phyloP scores from a whole-genome alignment of 108 stramenopile genomes.

The Hondaea fermentalgiana region DNA sequence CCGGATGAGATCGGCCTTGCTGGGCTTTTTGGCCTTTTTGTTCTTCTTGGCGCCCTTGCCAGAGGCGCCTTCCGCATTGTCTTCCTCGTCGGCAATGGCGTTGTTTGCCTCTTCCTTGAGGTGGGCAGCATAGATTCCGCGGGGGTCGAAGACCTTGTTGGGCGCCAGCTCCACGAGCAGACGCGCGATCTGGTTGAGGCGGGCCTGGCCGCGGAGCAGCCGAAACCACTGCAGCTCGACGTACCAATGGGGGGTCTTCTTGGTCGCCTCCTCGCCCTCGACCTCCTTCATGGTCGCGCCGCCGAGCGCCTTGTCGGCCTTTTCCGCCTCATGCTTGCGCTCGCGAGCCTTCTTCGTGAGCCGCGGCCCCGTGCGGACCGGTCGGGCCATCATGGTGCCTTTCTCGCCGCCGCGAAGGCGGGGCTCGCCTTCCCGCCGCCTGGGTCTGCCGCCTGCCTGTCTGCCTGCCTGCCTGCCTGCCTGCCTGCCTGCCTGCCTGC shows the following conservation, averaged over 20 bases:
- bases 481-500: no score
- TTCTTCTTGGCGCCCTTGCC: slow-evolving; percentile 56
- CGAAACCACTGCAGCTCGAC: slow-evolving; percentile 44
- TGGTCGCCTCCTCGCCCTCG: slow-evolving; percentile 76
- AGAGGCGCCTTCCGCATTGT: slow-evolving; percentile 42
- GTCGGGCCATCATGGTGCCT: background rate
- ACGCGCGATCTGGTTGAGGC: slow-evolving; percentile 14
- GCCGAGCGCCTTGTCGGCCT: slow-evolving; percentile 52
- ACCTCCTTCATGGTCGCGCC: slow-evolving; percentile 69
- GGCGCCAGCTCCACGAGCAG: slow-evolving; percentile 49
- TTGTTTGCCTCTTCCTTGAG: slow-evolving; percentile 22
- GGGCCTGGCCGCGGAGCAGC: background rate
- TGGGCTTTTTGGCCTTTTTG: slow-evolving; percentile 47
- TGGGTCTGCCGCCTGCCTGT: no score
- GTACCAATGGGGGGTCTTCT: slow-evolving; percentile 60
- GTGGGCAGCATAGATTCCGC: background rate
- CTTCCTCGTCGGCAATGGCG: background rate
- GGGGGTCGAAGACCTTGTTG: slow-evolving; percentile 32
- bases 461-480: no score
- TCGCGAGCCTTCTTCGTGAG: slow-evolving; percentile 20
- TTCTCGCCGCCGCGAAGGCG: no score
- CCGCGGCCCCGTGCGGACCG: slow-evolving; percentile 4
- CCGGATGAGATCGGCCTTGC: background rate
- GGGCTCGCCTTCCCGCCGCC: no score
- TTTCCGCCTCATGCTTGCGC: slow-evolving; percentile 20